A percentile compares a stretch with the other conserved stretches of the same genome.
These are phyloP conservation scores for Talaromyces thailandensis DNA, from an alignment of 495 filamentous ascomycete species.

Conservation along the genomic window DNA sequence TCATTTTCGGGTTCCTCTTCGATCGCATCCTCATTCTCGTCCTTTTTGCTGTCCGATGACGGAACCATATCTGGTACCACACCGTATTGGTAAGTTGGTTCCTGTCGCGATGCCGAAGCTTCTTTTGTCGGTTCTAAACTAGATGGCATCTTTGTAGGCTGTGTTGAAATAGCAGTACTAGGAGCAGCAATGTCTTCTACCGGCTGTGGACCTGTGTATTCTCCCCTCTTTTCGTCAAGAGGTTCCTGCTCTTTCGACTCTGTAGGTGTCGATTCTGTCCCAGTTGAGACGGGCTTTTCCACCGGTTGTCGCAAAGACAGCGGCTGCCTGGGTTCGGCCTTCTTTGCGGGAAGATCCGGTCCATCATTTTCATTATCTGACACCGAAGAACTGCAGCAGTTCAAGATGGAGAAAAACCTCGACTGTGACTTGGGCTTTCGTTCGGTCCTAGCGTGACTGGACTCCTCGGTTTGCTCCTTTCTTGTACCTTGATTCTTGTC, in stretches of 20 bases:
- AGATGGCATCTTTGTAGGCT: not conserved
- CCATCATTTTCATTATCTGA: constrained; percentile 56
- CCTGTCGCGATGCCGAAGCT: not conserved
- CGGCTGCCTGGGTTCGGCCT: constrained; percentile 45
- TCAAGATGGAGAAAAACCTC: constrained; percentile 62
- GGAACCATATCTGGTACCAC: not conserved
- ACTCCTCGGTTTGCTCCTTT: constrained; percentile 20
- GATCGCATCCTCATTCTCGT: constrained; percentile 9
- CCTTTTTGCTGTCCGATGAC: constrained; percentile 23
- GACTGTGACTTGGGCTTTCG: constrained; percentile 44
- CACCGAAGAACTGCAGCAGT: constrained; percentile 70
- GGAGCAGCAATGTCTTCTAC: constrained; percentile 19
- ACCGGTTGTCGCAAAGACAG: constrained; percentile 45
- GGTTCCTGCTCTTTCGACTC: constrained; percentile 45
- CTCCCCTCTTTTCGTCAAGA: constrained; percentile 41
- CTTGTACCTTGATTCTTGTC: constrained; percentile 30
- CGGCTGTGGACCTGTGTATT: constrained; percentile 10
- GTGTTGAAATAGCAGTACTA: not conserved
- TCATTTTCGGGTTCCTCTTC: constrained; percentile 7
- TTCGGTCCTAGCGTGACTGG: constrained; percentile 40
- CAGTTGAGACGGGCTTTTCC: constrained; percentile 40
- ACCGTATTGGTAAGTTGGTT: not conserved
- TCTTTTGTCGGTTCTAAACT: not conserved
- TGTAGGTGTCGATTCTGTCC: constrained; percentile 43
- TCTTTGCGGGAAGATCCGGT: constrained; percentile 54